These are phyloP conservation scores for Ophiostoma montium DNA, from an alignment of 2,329 filamentous ascomycete genomes.

Conservation along the genomic window DNA sequence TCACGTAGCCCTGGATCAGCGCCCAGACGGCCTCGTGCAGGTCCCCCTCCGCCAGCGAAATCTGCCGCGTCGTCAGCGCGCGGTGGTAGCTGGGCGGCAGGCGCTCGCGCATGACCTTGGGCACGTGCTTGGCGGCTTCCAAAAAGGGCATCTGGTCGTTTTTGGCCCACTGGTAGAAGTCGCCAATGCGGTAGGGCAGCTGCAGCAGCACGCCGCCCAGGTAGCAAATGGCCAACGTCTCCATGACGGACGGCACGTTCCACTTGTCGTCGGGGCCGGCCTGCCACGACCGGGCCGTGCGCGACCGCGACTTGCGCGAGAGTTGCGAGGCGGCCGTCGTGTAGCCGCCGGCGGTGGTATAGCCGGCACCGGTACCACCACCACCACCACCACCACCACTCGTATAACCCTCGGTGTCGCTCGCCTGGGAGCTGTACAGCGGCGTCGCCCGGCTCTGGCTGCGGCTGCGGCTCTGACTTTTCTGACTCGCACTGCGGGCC, in stretches of 20 bases:
- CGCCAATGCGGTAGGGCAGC: conserved; percentile 60
- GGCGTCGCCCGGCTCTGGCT: conserved; percentile 5
- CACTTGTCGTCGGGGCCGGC: conserved; percentile 32
- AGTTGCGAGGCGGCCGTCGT: background rate
- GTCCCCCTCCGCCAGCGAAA: conserved; percentile 33
- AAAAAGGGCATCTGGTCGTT: conserved; percentile 58
- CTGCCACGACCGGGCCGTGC: conserved; percentile 28
- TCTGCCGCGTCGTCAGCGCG: conserved; percentile 38
- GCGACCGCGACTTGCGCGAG: conserved; percentile 5
- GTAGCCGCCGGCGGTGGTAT: conserved; percentile 1
- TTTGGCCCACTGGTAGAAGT: conserved; percentile 55
- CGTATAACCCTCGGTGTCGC: conserved; percentile 2
- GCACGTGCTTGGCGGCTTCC: conserved; percentile 45
- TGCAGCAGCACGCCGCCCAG: conserved; percentile 61
- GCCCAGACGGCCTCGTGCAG: conserved; percentile 52
- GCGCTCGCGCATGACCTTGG: conserved; percentile 49
- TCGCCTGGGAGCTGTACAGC: conserved; percentile 12
- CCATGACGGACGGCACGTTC: conserved; percentile 52
- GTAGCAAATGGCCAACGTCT: conserved; percentile 69
- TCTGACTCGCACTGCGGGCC: conserved; percentile 2
- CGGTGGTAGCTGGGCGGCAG: conserved; percentile 48
- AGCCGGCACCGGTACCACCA: no score
- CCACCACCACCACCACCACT: background rate
- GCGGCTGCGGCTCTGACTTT: conserved; percentile 9
- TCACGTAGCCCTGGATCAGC: conserved; percentile 47